Evolutionary conservation across 352 stramenopile species (phyloP).

Genomic region (Phytophthora tentaculata): DNA sequence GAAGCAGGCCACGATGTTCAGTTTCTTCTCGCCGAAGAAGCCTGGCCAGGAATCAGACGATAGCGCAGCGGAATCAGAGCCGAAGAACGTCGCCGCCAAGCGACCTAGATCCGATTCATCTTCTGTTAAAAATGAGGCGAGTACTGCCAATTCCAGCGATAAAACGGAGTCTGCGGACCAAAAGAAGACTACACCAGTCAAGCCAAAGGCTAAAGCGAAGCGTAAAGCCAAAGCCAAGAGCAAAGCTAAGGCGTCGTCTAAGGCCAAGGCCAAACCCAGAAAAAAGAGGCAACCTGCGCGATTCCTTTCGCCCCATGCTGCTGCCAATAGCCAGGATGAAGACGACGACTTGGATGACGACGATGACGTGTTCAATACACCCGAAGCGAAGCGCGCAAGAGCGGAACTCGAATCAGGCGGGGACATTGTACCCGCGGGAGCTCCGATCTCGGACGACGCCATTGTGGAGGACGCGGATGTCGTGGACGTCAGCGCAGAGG

Average conservation of each 20-base stretch:
- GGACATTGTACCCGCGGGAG: conserved; percentile 30
- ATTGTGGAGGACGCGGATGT: conserved; percentile 24
- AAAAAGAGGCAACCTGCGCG: conserved; percentile 26
- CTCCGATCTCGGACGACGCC: conserved; percentile 28
- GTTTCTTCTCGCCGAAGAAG: conserved; percentile 80
- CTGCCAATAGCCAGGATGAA: conserved; percentile 31
- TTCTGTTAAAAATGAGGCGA: conserved; percentile 15
- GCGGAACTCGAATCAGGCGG: conserved; percentile 27
- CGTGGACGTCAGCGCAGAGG: conserved; percentile 22
- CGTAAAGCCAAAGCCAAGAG: conserved; percentile 24
- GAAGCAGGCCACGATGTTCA: conserved; percentile 69
- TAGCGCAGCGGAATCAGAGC: conserved; percentile 11
- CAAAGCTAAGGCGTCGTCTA: conserved; percentile 28
- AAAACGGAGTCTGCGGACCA: conserved; percentile 20
- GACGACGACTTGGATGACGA: conserved; percentile 33
- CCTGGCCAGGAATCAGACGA: conserved; percentile 25
- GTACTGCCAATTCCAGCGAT: neutral
- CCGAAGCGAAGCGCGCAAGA: conserved; percentile 34
- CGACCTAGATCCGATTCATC: conserved; percentile 7
- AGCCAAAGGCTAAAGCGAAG: conserved; percentile 9
- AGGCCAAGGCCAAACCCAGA: conserved; percentile 21
- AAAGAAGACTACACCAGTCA: conserved; percentile 7
- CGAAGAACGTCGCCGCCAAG: conserved; percentile 29
- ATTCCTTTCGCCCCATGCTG: conserved; percentile 44
- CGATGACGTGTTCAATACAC: conserved; percentile 36